Evolutionary conservation across 352 stramenopile species (phyloP), one percentile per base, ranked within the genome.

Genomic region (Elongisporangium senticosum): DNA sequence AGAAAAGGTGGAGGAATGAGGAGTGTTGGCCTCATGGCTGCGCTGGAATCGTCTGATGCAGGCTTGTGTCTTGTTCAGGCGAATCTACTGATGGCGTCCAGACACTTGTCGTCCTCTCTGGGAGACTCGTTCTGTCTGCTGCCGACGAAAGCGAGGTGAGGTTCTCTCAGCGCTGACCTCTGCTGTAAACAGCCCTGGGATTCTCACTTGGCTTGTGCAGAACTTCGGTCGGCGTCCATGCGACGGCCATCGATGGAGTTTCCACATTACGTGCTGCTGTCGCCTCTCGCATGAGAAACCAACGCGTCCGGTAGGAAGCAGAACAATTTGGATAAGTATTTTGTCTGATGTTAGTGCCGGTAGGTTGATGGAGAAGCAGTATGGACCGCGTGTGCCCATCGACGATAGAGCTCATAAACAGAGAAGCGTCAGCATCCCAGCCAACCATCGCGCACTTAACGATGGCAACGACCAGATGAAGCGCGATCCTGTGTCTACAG

Each of bases 81-180:
- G 37, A 86, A 90, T 22, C 51, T 91, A 48, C 59, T 93, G 4
- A 88, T 89, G 74, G 86, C 81, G 24, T 93, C 83, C 8, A 70
- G 81, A 7, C 83, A 93, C 56, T 65, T 93, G 7, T 93, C 83
- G 17, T 95, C 86, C 33, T 89, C 84, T 2, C 59, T 95, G 4
- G 86, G 86, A 7, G 86, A 95, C 61, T 95, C 86, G 10, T 95
- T 95, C 57, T 95, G 81, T 64, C 53, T 95, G 20, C 57, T 95
- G 21, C 86, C 86, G 4, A 77, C 77, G 1, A 90, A 93, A 62
- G 64, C 71, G 24, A 79, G 79, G 77, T 87, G 4, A 22, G 47
- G 14, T 15, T 53, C 5, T 26, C 23, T 26, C 5, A 33, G 17
- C 17, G 13, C 6, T 4, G 10, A n/a, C n/a, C 21, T 19, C 6